Evolutionary conservation across 371 early-diverging fungal species (phyloP).

Genomic region (Apophysomyces sp.): DNA sequence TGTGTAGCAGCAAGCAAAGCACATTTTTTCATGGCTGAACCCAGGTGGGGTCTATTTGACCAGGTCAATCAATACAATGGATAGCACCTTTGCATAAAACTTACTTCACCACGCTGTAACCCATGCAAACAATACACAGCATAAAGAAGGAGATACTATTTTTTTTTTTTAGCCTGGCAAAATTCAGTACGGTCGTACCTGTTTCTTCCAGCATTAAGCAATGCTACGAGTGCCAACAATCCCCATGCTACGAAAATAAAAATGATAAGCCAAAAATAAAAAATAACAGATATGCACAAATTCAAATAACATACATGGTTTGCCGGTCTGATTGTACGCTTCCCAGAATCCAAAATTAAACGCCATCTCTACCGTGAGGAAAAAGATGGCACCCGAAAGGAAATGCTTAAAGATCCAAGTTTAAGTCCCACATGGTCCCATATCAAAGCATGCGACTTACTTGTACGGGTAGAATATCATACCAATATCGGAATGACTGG

Average conservation of each 20-base stretch:
- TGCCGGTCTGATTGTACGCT: constrained; percentile 70
- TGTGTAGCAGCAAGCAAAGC: constrained; percentile 75
- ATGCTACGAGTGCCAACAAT: constrained; percentile 62
- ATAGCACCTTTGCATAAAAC: not conserved
- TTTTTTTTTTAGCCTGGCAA: not conserved
- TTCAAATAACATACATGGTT: constrained; percentile 43
- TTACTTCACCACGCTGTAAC: constrained; percentile 93
- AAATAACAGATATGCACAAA: not conserved
- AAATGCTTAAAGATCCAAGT: constrained; percentile 57
- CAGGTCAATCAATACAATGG: not conserved
- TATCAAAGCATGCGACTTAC: constrained; percentile 11
- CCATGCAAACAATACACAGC: constrained; percentile 91
- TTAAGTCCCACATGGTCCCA: not conserved
- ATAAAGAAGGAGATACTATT: constrained; percentile 88
- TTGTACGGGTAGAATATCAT: constrained; percentile 85
- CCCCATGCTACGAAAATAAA: constrained; percentile 41
- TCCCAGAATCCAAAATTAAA: constrained; percentile 88
- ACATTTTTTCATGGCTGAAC: constrained; percentile 87
- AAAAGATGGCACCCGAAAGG: constrained; percentile 79
- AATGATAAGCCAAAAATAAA: not conserved
- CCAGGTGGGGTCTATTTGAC: constrained; percentile 77
- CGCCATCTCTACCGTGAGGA: constrained; percentile 88
- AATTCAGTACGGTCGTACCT: constrained; percentile 30
- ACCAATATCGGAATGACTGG: constrained; percentile 77
- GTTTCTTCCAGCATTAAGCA: constrained; percentile 89